A percentile compares a stretch with the other conserved stretches of the same genome.
phyloP scores from a whole-genome alignment of 1,284 basidiomycete genomes.

The Pterulicium gracile region DNA sequence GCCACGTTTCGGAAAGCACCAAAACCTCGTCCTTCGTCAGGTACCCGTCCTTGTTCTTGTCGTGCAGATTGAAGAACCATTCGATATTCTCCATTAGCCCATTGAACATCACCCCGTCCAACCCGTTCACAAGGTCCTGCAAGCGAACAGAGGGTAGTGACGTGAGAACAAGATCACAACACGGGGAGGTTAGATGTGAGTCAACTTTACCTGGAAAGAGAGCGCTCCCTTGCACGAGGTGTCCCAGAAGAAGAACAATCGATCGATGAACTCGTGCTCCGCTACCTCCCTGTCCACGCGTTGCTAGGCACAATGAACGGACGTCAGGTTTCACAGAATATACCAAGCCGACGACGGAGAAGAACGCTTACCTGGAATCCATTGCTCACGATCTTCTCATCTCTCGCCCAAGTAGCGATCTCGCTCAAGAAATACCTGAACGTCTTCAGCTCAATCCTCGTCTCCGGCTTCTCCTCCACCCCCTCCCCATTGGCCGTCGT shows the following conservation, averaged over 20 bases:
- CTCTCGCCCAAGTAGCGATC: constrained; percentile 91
- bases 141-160: constrained; percentile 2
- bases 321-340: not conserved
- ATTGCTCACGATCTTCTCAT: constrained; percentile 89
- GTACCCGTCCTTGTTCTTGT: constrained; percentile 92
- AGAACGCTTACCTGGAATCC: constrained; percentile 62
- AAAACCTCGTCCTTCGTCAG: constrained; percentile 95
- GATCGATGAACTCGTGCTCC: constrained; percentile 75
- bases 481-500: constrained; percentile 36
- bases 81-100: constrained; percentile 98
- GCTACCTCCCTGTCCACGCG: constrained; percentile 70
- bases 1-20: constrained; percentile 86
- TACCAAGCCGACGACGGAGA: constrained; percentile 11
- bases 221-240: constrained; percentile 67
- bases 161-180: constrained; percentile 7
- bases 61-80: constrained; percentile 96
- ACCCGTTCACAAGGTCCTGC: constrained; percentile 83
- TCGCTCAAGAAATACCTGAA: constrained; percentile 90
- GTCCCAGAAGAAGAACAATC: constrained; percentile 91
- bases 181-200: not conserved
- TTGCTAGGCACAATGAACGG: constrained; percentile 37
- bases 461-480: constrained; percentile 75
- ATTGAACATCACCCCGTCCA: constrained; percentile 90
- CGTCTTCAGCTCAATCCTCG: constrained; percentile 77
- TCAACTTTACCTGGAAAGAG: constrained; percentile 61